Evolutionary conservation across 805 yeast species (phyloP).

Genomic region (Cyberlindnera galapagoensis): DNA sequence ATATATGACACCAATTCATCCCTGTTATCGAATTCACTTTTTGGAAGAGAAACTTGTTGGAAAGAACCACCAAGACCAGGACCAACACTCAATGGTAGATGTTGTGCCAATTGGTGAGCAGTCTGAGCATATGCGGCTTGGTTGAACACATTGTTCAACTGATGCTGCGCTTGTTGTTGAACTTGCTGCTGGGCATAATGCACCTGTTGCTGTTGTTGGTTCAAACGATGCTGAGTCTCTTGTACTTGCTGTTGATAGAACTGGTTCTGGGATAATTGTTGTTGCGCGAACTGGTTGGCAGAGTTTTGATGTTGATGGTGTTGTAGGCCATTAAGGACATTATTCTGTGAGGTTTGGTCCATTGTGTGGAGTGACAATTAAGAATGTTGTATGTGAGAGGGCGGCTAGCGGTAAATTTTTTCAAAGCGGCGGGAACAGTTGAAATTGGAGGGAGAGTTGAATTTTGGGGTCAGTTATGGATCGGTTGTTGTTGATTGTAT

Average conservation of each 20-base stretch:
- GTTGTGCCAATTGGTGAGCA: slow-evolving; percentile 18
- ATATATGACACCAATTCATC: slow-evolving; percentile 22
- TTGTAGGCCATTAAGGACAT: slow-evolving; percentile 20
- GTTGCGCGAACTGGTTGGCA: no score
- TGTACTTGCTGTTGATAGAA: slow-evolving; percentile 17
- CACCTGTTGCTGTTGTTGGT: slow-evolving; percentile 14
- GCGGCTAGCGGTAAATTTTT: no score
- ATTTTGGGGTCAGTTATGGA: no score
- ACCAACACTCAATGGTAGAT: slow-evolving; percentile 16
- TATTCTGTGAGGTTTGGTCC: no score
- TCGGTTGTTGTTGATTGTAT: no score
- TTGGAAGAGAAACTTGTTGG: slow-evolving; percentile 22
- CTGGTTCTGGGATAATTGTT: slow-evolving; percentile 14
- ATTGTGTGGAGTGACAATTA: no score
- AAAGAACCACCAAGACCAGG: slow-evolving; percentile 10
- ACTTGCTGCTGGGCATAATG: slow-evolving; percentile 8
- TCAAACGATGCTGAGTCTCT: slow-evolving; percentile 15
- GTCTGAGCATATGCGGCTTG: slow-evolving; percentile 8
- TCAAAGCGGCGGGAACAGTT: no score
- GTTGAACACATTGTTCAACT: slow-evolving; percentile 10
- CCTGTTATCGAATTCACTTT: slow-evolving; percentile 19
- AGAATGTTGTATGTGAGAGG: no score
- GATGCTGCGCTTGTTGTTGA: slow-evolving; percentile 10
- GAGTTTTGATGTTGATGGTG: slow-evolving; percentile 9
- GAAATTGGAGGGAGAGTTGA: no score